Evolutionary conservation across 2,329 filamentous ascomycete genomes (phyloP).

Genomic region (Leptographium lundbergii): DNA sequence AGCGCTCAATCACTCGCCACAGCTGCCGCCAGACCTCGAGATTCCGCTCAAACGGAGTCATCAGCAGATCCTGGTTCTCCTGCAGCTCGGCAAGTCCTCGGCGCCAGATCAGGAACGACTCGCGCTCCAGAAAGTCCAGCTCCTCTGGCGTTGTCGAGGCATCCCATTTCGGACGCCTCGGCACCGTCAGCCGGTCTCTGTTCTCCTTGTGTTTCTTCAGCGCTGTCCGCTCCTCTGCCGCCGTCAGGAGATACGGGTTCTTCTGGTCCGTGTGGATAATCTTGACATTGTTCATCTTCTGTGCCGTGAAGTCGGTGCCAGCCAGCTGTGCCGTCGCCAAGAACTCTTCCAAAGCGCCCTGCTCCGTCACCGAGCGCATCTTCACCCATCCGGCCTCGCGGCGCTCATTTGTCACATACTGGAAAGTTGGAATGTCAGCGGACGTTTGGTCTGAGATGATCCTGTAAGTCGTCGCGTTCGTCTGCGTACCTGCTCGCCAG

Average conservation of each 20-base stretch:
- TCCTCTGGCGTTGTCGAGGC: conserved; percentile 69
- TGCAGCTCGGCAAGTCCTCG: conserved; percentile 83
- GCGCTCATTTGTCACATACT: conserved; percentile 83
- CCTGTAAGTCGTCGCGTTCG: not conserved
- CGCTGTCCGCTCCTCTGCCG: conserved; percentile 66
- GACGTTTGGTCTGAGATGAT: not conserved
- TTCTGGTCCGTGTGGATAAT: conserved; percentile 95
- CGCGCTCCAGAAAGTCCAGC: conserved; percentile 66
- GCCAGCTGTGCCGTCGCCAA: conserved; percentile 89
- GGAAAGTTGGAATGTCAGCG: not conserved
- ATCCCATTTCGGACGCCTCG: conserved; percentile 82
- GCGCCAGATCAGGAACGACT: conserved; percentile 76
- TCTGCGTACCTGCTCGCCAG: conserved; percentile 55
- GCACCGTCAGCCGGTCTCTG: conserved; percentile 69
- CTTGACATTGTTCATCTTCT: conserved; percentile 98
- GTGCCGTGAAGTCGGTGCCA: conserved; percentile 96
- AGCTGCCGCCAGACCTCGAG: conserved; percentile 95
- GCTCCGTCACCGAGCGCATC: conserved; percentile 97
- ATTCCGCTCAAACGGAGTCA: conserved; percentile 97
- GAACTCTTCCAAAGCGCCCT: conserved; percentile 93
- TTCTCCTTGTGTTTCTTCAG: conserved; percentile 76
- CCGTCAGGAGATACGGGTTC: conserved; percentile 85
- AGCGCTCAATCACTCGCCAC: conserved; percentile 96
- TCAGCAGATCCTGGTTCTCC: conserved; percentile 84
- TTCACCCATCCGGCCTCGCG: conserved; percentile 96